Conservation (phyloP, 805 yeast species). For the Candida stauntonica region DNA sequence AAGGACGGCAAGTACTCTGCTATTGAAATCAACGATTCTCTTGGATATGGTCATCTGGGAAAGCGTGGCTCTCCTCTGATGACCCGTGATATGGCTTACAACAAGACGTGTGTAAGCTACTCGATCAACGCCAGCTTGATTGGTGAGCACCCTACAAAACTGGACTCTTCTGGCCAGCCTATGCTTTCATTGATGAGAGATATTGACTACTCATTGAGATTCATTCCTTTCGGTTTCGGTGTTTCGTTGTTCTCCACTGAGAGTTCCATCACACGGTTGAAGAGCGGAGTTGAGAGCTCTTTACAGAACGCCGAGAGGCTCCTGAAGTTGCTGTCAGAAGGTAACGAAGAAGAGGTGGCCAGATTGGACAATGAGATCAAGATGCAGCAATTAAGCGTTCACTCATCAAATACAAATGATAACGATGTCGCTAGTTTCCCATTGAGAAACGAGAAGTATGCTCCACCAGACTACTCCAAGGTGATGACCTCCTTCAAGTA, state of each 20-base stretch:
- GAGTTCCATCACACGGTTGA: slow-evolving; percentile 9
- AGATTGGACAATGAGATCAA: slow-evolving; percentile 18
- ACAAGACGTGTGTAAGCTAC: slow-evolving; percentile 44
- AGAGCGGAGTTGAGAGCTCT: slow-evolving; percentile 12
- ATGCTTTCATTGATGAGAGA: slow-evolving; percentile 32
- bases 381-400: slow-evolving; percentile 14
- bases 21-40: slow-evolving; percentile 29
- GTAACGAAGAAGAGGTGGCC: slow-evolving; percentile 18
- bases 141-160: slow-evolving; percentile 34
- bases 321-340: slow-evolving; percentile 16
- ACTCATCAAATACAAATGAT: background rate
- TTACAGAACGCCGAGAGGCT: slow-evolving; percentile 18
- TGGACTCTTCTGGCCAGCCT: slow-evolving; percentile 11
- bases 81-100: slow-evolving; percentile 46
- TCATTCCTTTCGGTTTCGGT: slow-evolving; percentile 37
- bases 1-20: slow-evolving; percentile 29
- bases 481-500: slow-evolving; percentile 14
- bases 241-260: slow-evolving; percentile 20
- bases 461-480: slow-evolving; percentile 19
- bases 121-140: slow-evolving; percentile 54
- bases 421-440: slow-evolving; percentile 17
- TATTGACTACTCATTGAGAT: slow-evolving; percentile 34
- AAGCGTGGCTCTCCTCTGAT: slow-evolving; percentile 50
- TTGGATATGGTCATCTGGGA: slow-evolving; percentile 49
- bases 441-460: slow-evolving; percentile 17